Evolutionary conservation across 2,329 filamentous ascomycete genomes (phyloP).

Genomic region (Didymosphaeria variabile): DNA sequence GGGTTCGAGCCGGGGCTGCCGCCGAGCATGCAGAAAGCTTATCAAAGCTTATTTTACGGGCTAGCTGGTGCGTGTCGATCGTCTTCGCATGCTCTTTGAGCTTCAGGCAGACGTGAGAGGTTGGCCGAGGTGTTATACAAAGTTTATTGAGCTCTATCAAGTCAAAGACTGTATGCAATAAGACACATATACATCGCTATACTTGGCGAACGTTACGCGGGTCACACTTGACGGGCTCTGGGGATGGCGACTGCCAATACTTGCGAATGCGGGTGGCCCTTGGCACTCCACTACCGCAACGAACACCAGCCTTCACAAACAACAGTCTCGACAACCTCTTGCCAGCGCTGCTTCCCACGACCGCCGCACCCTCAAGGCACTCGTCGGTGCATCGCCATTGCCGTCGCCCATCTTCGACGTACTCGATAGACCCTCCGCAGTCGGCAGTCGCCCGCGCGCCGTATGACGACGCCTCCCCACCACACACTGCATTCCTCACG

Average conservation of each 20-base stretch:
- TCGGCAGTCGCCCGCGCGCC: constrained; percentile 5
- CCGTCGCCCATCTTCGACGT: neutral
- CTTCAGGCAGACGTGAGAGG: neutral
- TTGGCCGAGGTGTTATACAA: neutral
- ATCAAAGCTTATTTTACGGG: constrained; percentile 36
- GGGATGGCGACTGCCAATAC: neutral
- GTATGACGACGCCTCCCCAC: constrained; percentile 12
- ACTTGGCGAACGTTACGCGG: neutral
- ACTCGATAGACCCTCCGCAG: neutral
- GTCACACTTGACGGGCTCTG: neutral
- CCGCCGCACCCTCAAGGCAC: neutral
- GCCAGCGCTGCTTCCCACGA: neutral
- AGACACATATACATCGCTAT: neutral
- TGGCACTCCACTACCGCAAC: neutral
- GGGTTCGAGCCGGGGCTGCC: constrained; percentile 12
- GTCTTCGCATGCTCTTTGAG: neutral
- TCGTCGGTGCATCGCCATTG: neutral
- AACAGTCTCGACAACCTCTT: neutral
- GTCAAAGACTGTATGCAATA: neutral
- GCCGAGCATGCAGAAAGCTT: constrained; percentile 32
- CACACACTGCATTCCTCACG: constrained; percentile 23
- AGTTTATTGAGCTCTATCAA: neutral
- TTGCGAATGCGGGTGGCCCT: constrained; percentile 2
- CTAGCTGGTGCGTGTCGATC: neutral
- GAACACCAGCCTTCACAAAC: neutral